These are phyloP conservation scores for Heterobasidion parviporum DNA, from an alignment of 1,284 basidiomycete species.

Conservation along the genomic window DNA sequence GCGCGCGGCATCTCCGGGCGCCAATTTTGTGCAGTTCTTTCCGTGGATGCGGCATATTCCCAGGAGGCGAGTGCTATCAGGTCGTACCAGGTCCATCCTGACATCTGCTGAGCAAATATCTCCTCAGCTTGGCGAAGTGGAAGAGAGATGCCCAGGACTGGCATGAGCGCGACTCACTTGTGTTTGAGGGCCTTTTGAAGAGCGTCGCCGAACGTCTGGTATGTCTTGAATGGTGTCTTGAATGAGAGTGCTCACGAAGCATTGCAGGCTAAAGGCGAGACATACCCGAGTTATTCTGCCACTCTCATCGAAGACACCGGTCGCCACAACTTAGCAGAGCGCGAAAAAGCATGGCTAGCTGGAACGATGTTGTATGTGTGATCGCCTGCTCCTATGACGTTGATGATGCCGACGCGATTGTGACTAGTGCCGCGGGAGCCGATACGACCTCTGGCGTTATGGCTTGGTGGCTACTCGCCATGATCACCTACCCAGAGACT, in stretches of 20 bases:
- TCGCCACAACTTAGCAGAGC: constrained; percentile 8
- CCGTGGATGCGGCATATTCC: constrained; percentile 11
- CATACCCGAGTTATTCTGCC: constrained; percentile 9
- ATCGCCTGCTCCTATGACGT: neutral
- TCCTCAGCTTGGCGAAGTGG: constrained; percentile 12
- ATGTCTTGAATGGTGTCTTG: constrained; percentile 4
- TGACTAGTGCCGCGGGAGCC: constrained; percentile 13
- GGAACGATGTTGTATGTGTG: constrained; percentile 13
- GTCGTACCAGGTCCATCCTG: neutral
- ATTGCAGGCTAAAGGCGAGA: constrained; percentile 10
- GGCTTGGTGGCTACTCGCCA: constrained; percentile 20
- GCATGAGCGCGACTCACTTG: constrained; percentile 8
- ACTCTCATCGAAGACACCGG: constrained; percentile 9
- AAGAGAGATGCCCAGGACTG: constrained; percentile 11
- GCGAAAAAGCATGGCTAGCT: constrained; percentile 14
- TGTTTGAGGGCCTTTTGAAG: constrained; percentile 12
- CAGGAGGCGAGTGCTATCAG: constrained; percentile 4
- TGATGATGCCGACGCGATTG: neutral
- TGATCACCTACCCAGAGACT: constrained; percentile 15
- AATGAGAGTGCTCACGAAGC: neutral
- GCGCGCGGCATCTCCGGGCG: constrained; percentile 10
- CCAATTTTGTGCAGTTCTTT: constrained; percentile 11
- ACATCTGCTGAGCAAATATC: constrained; percentile 3
- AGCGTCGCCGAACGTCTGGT: constrained; percentile 11
- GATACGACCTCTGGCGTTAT: constrained; percentile 14